These are phyloP conservation scores for Hypoxylon perforatum DNA, from an alignment of 495 filamentous ascomycete species.

Conservation along the genomic window DNA sequence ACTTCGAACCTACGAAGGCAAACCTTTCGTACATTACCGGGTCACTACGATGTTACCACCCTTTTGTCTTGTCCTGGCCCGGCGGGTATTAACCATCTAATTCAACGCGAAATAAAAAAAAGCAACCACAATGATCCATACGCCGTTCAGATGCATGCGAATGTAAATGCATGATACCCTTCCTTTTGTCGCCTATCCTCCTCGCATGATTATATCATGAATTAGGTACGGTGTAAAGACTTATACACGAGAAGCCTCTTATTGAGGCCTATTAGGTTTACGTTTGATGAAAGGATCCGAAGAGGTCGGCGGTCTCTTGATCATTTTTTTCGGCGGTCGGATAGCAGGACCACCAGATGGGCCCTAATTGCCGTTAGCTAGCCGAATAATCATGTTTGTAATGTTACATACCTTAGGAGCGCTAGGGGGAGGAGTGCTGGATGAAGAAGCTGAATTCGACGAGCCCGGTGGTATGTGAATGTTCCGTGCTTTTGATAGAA, in stretches of 20 bases:
- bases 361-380: conserved; percentile 36
- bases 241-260: neutral
- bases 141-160: conserved; percentile 16
- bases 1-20: no score
- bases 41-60: no score
- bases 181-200: neutral
- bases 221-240: neutral
- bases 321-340: conserved; percentile 38
- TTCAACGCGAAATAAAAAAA: no score
- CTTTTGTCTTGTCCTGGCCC: no score
- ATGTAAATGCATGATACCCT: conserved; percentile 9
- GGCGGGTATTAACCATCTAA: no score
- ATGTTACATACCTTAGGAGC: conserved; percentile 38
- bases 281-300: conserved; percentile 58
- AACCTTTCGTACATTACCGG: no score
- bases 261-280: conserved; percentile 48
- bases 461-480: conserved; percentile 30
- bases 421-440: conserved; percentile 18
- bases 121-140: conserved; percentile 4
- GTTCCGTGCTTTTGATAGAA: conserved; percentile 8
- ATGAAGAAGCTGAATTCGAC: conserved; percentile 33
- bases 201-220: neutral
- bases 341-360: conserved; percentile 30
- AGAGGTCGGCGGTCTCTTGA: conserved; percentile 44
- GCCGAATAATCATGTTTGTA: neutral